Base-by-base conservation (phyloP, 2,329 filamentous ascomycete species). In the Trichoderma sp. region DNA sequence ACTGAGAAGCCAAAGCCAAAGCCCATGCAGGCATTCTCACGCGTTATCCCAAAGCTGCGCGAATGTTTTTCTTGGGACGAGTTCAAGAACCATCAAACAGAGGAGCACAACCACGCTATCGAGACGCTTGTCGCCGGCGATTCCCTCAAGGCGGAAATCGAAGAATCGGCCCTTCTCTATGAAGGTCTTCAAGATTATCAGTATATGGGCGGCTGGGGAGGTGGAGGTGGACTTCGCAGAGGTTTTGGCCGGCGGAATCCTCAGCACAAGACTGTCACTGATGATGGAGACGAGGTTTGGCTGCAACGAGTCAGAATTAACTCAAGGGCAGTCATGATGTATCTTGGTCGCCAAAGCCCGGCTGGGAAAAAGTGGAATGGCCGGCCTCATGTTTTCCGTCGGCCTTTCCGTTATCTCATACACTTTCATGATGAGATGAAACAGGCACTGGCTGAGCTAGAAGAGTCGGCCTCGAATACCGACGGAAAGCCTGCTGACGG, bases 381-480 rank as follows among this genome's bases (percentile, higher is more conserved):
- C 39, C 67, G 67, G 5, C 67, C 67, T 17, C 67, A 69, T 30
- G 30, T 69, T n/a, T 68, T 68, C 15, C 23, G 36, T 47, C 53
- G 70, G 5, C 70, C 70, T 26, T 71, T 71, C 65, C 64, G 64
- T 15, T 61, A 61, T 17, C 17, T 71, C 9, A 71, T 71, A 36
- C 55, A 71, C n/a, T 71, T 68, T 17, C 70, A 71, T 34, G 32
- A 66, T 11, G 20, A 68, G 15, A 68, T 71, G 70, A 71, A 68
- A 23, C 39, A 68, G 7, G 64, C 63, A 20, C 55, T 71, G 28
- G 53, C 66, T 34, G 66, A 68, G 17, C 53, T 68, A 4, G 55
- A 61, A 17, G 50, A 68, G 4, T 71, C 30, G 6, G 65, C 36
- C 28, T 58, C 32, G 9, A 62, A 13, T 39, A 39, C 50, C 11